phyloP scores from a whole-genome alignment of 1,139 yeast species.

The Yamadazyma songkhlaensis region DNA sequence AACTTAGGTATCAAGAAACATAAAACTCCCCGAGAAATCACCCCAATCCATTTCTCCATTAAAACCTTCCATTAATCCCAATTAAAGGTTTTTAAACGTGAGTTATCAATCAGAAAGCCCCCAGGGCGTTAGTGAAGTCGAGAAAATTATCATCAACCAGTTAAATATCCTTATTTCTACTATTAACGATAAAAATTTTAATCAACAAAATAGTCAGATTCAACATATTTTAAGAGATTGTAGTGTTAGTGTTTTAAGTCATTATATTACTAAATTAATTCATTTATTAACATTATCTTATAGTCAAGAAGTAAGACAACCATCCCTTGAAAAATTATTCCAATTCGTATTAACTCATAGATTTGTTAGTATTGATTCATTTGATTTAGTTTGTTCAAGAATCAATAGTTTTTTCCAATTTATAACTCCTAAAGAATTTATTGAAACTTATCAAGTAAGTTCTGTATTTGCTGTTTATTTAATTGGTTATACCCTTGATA shows the following conservation, averaged over 20 bases:
- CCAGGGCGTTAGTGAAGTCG: conserved; percentile 28
- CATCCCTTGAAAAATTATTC: conserved; percentile 17
- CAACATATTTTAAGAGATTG: conserved; percentile 41
- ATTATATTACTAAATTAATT: conserved; percentile 8
- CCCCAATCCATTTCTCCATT: no score
- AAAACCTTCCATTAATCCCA: not conserved
- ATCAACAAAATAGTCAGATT: conserved; percentile 44
- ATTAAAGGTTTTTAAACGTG: conserved; percentile 8
- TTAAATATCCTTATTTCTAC: conserved; percentile 50
- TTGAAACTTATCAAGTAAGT: conserved; percentile 7
- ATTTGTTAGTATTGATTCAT: no score
- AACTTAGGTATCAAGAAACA: no score
- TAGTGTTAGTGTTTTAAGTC: conserved; percentile 27
- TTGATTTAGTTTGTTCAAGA: not conserved
- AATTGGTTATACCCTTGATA: conserved; percentile 7
- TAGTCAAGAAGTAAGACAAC: conserved; percentile 3
- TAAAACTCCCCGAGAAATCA: no score
- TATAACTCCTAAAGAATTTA: conserved; percentile 6
- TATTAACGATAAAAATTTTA: conserved; percentile 38
- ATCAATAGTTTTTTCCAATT: conserved; percentile 1
- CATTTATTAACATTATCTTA: conserved; percentile 6
- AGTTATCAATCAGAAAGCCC: conserved; percentile 17
- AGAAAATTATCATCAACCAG: conserved; percentile 51
- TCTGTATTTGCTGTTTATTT: conserved; percentile 10
- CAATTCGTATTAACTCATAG: not conserved